A percentile compares a stretch with the other conserved stretches of the same genome.
These are phyloP conservation scores for Fereydounia khargensis DNA, from an alignment of 1,284 basidiomycete genomes.

Conservation along the genomic window DNA sequence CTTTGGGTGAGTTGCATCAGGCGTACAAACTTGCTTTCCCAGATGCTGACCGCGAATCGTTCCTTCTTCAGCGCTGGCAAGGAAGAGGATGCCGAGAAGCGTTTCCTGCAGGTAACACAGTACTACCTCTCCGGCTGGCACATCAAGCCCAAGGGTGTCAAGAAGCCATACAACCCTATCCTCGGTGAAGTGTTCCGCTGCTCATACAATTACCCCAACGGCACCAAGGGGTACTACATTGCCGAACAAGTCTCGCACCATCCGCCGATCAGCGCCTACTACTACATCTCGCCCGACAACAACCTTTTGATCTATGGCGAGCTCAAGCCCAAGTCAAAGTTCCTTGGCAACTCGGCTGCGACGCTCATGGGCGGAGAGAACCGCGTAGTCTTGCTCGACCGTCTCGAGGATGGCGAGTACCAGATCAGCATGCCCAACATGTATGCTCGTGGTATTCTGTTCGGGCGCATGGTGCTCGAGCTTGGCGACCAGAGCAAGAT, in stretches of 20 bases:
- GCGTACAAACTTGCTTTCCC: no score
- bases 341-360: conserved; percentile 74
- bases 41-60: no score
- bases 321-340: conserved; percentile 89
- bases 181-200: conserved; percentile 98
- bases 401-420: conserved; percentile 51
- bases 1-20: conserved; percentile 78
- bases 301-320: conserved; percentile 78
- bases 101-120: conserved; percentile 85
- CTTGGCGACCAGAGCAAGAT: conserved; percentile 87
- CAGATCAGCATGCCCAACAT: conserved; percentile 56
- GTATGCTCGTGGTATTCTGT: conserved; percentile 92
- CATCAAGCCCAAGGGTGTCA: conserved; percentile 98
- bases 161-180: conserved; percentile 98
- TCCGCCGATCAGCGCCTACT: conserved; percentile 93
- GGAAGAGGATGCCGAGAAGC: conserved; percentile 76
- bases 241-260: conserved; percentile 91
- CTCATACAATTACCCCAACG: conserved; percentile 87
- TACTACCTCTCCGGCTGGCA: conserved; percentile 99
- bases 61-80: conserved; percentile 71
- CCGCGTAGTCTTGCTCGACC: conserved; percentile 47
- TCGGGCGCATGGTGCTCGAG: conserved; percentile 97
- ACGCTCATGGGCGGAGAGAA: conserved; percentile 88
- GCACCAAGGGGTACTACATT: conserved; percentile 90
- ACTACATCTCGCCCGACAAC: conserved; percentile 92